Conservation (phyloP, 2,329 filamentous ascomycete species). For the Alternaria solani region DNA sequence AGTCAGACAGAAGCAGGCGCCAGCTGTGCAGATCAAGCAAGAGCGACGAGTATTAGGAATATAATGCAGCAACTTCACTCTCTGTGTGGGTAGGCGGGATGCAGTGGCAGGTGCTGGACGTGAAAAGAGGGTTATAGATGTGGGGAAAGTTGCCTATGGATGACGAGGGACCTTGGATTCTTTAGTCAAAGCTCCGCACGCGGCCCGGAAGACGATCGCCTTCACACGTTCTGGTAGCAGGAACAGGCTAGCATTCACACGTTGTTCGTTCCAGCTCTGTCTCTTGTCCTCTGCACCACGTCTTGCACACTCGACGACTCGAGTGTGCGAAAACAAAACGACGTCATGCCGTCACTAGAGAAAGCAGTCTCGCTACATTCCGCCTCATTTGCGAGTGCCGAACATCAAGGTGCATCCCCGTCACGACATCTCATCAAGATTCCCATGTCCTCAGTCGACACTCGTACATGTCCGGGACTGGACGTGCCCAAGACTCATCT, state of each 20-base stretch:
- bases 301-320: background rate
- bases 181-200: slow-evolving; percentile 25
- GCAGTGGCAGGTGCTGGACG: slow-evolving; percentile 11
- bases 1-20: slow-evolving; percentile 1
- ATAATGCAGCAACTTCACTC: slow-evolving; percentile 6
- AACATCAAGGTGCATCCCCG: slow-evolving; percentile 11
- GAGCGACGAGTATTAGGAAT: background rate
- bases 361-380: slow-evolving; percentile 1
- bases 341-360: slow-evolving; percentile 13
- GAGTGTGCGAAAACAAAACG: slow-evolving; percentile 3
- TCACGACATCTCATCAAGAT: background rate
- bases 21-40: background rate
- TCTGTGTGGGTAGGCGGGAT: slow-evolving; percentile 2
- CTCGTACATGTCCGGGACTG: background rate
- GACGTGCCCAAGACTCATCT: background rate
- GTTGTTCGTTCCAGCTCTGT: slow-evolving; percentile 2
- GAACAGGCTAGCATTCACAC: slow-evolving; percentile 10
- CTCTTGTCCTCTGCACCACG: background rate
- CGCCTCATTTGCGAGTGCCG: slow-evolving; percentile 11
- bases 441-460: background rate
- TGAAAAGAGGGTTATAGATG: slow-evolving; percentile 19
- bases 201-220: slow-evolving; percentile 15
- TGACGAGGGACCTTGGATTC: slow-evolving; percentile 20
- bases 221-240: slow-evolving; percentile 10
- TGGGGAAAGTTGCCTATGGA: slow-evolving; percentile 23